Base-by-base conservation (phyloP, 495 filamentous ascomycete genomes). In the Penicillium chermesinum region DNA sequence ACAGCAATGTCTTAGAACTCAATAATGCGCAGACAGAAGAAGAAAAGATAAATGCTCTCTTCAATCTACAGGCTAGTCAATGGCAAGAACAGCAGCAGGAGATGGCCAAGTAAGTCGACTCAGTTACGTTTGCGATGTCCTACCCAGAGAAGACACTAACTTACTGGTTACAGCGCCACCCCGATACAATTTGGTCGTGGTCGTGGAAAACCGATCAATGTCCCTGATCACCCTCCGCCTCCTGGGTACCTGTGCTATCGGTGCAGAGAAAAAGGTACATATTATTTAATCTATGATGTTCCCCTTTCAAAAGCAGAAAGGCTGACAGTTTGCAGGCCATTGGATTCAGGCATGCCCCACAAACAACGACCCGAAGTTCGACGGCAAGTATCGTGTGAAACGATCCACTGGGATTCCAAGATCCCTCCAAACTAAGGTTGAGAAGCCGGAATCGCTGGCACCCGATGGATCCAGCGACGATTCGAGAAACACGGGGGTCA, bases 301-400 rank as follows among this genome's bases (percentile, higher is more conserved):
- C 41, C 16, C 7, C 12, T 25, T 13, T 43, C 16, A 3, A 17
- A 16, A 21, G 8, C 20, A 7, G n/a, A 15, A 41, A 53, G 33
- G 48, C 44, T 7, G 12, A 35, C 40, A 2, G 2, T 38, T 46
- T 34, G 1, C 47, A 82, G 79, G 94, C 17, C 93, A 99, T 65
- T 97, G 91, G 90, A 99, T 99, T 45, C 89, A 96, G 69, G 81
- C 83, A 9, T 98, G 93, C 53, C 93, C 93, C 14, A 99, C 93
- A 13, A 99, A 99, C 63, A 87, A 95, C 63, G 91, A 99, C 57
- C 91, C 94, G 2, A 89, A 88, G 36, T 97, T 87, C 59, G 91
- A 97, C 67, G 87, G 88, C 50, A 85, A 86, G 21, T 88, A 89
- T 39, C 82, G 89, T 39, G 85, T 97, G 40, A 96, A 95, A 73